phyloP scores from a whole-genome alignment of 805 yeast genomes.

The Candida chauliodis region DNA sequence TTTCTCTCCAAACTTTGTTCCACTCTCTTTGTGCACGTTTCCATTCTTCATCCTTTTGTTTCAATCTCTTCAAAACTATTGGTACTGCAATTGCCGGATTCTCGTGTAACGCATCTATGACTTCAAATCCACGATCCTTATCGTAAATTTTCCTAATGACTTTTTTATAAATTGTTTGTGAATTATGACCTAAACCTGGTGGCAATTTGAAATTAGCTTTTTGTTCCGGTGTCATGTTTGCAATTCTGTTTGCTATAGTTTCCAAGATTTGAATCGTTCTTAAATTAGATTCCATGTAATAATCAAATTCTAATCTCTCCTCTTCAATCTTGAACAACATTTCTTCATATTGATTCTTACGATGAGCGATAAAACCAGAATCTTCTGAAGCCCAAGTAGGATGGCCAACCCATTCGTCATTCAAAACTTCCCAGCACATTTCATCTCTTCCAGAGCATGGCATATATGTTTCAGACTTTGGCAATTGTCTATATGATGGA shows the following conservation, averaged over 20 bases:
- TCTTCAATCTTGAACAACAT: slow-evolving; percentile 92
- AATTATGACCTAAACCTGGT: slow-evolving; percentile 89
- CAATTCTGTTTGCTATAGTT: slow-evolving; percentile 89
- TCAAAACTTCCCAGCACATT: slow-evolving; percentile 97
- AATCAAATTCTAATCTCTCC: slow-evolving; percentile 96
- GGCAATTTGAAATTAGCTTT: slow-evolving; percentile 82
- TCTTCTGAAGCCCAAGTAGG: slow-evolving; percentile 99
- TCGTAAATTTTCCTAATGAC: slow-evolving; percentile 91
- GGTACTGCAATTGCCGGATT: slow-evolving; percentile 96
- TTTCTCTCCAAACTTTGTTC: slow-evolving; percentile 98
- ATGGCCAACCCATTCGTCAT: slow-evolving; percentile 99
- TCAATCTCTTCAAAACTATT: slow-evolving; percentile 82
- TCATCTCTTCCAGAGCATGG: slow-evolving; percentile 98
- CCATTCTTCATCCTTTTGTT: slow-evolving; percentile 99
- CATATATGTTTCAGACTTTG: slow-evolving; percentile 91
- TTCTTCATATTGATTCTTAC: slow-evolving; percentile 97
- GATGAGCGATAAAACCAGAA: slow-evolving; percentile 97
- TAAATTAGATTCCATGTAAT: slow-evolving; percentile 89
- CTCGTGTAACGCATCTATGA: slow-evolving; percentile 91
- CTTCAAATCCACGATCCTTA: slow-evolving; percentile 92
- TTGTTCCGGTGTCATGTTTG: slow-evolving; percentile 90
- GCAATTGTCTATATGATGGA: slow-evolving; percentile 88
- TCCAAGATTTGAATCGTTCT: slow-evolving; percentile 94
- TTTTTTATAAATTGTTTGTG: slow-evolving; percentile 87
- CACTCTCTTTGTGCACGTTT: slow-evolving; percentile 96